These are phyloP conservation scores for Protea cynaroides DNA, from an alignment of 164 flowering plant genomes.

Conservation along the genomic window DNA sequence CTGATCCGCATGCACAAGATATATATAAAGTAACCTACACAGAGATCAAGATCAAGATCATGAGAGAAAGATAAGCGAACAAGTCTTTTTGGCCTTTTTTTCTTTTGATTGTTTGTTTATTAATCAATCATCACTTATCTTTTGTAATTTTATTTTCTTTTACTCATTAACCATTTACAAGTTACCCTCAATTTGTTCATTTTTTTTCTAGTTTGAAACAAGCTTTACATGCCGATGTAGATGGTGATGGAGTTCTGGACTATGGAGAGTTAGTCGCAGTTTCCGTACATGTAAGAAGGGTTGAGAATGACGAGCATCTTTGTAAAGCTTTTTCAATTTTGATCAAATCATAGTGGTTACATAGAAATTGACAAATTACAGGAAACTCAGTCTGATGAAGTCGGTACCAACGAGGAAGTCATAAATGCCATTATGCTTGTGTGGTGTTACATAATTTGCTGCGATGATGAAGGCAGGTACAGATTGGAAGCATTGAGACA, in stretches of 20 bases:
- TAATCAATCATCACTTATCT: too few relatives aligned
- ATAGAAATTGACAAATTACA: conserved; percentile 86
- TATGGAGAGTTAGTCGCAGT: conserved; percentile 81
- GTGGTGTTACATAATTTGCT: conserved; percentile 45
- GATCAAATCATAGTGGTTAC: conserved; percentile 63
- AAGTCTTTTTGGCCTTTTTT: too few relatives aligned
- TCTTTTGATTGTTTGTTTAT: too few relatives aligned
- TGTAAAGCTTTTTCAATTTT: conserved; percentile 69
- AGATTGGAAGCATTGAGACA: conserved; percentile 91
- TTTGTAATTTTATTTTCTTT: too few relatives aligned
- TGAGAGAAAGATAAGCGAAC: too few relatives aligned
- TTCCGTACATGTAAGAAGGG: conserved; percentile 70
- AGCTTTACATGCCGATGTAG: conserved; percentile 74
- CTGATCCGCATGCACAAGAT: too few relatives aligned
- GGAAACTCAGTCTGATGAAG: conserved; percentile 65
- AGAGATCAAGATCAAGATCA: too few relatives aligned
- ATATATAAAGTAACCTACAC: too few relatives aligned
- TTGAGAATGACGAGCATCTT: conserved; percentile 82
- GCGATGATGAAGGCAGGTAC: conserved; percentile 91
- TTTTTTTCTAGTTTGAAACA: not conserved
- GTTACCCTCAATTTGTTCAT: too few relatives aligned
- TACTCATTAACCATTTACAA: too few relatives aligned
- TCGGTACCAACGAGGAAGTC: conserved; percentile 70
- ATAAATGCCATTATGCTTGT: conserved; percentile 65
- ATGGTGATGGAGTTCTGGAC: conserved; percentile 68